phyloP scores from a whole-genome alignment of 2,329 filamentous ascomycete species.

The Blastomyces parvus region DNA sequence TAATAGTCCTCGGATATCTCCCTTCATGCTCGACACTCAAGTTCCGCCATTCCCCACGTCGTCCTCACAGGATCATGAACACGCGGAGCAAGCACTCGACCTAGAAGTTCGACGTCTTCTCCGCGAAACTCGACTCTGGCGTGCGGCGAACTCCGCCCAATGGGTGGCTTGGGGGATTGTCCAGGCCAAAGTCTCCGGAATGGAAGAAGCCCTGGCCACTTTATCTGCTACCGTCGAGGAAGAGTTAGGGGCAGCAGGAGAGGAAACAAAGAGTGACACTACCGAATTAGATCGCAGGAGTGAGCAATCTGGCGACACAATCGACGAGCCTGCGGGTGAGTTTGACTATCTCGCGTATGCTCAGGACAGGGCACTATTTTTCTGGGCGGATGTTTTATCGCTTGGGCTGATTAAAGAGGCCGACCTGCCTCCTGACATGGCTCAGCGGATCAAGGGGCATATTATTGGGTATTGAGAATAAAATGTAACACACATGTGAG shows the following conservation, averaged over 20 bases:
- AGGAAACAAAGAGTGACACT: neutral
- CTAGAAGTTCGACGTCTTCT: constrained; percentile 59
- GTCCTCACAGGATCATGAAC: constrained; percentile 49
- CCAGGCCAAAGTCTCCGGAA: constrained; percentile 74
- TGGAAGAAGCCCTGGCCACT: constrained; percentile 41
- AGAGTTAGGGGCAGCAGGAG: constrained; percentile 9
- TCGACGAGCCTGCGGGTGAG: constrained; percentile 49
- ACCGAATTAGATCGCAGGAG: neutral
- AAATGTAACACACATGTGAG: neutral
- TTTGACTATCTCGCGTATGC: constrained; percentile 93
- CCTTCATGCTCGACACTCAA: constrained; percentile 75
- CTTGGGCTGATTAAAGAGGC: constrained; percentile 65
- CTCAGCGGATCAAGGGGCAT: constrained; percentile 51
- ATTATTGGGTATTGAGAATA: constrained; percentile 52
- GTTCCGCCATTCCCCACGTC: constrained; percentile 43
- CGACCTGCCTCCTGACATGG: constrained; percentile 63
- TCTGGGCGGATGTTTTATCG: constrained; percentile 81
- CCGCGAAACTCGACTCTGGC: constrained; percentile 74
- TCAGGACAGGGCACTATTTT: constrained; percentile 81
- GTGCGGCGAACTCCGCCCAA: constrained; percentile 73
- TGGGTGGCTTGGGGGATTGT: constrained; percentile 97
- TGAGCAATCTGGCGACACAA: neutral
- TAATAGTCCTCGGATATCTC: constrained; percentile 35
- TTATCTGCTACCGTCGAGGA: constrained; percentile 18
- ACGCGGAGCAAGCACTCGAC: constrained; percentile 56